These are phyloP conservation scores for Novymonas esmeraldas DNA, from an alignment of 208 protist genomes.

Conservation along the genomic window DNA sequence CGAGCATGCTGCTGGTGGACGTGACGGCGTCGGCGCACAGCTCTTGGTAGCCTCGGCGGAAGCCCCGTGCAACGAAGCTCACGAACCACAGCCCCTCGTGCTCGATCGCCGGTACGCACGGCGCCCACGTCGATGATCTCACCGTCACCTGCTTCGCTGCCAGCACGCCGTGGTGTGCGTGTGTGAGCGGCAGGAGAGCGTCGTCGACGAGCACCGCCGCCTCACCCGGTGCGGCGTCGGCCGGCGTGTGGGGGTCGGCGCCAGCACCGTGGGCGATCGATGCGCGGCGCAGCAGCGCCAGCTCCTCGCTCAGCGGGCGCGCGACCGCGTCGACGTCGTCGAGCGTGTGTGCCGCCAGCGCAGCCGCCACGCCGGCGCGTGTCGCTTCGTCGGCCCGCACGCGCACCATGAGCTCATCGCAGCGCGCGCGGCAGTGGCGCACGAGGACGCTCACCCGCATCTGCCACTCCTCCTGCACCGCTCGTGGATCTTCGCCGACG, in stretches of 20 bases:
- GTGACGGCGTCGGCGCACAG: slow-evolving; percentile 49
- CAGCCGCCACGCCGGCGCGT: slow-evolving; percentile 32
- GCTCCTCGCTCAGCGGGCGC: slow-evolving; percentile 54
- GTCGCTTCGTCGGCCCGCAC: slow-evolving; percentile 36
- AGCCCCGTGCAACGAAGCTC: slow-evolving; percentile 32
- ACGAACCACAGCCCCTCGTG: slow-evolving; percentile 73
- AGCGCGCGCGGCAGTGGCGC: slow-evolving; percentile 59
- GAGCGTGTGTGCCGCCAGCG: slow-evolving; percentile 32
- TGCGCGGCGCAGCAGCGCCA: slow-evolving; percentile 39
- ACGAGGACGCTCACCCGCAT: slow-evolving; percentile 84
- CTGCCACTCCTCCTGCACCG: slow-evolving; percentile 83
- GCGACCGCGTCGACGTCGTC: slow-evolving; percentile 48
- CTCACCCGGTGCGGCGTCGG: neutral
- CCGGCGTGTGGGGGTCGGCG: neutral
- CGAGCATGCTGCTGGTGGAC: slow-evolving; percentile 53
- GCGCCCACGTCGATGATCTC: slow-evolving; percentile 15
- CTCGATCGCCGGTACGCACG: slow-evolving; percentile 38
- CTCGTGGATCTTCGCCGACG: slow-evolving; percentile 33
- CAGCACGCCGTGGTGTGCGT: slow-evolving; percentile 24
- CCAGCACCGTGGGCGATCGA: slow-evolving; percentile 30
- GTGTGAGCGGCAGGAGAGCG: slow-evolving; percentile 30
- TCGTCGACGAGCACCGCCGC: slow-evolving; percentile 32
- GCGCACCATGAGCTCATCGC: slow-evolving; percentile 35
- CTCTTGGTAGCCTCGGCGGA: slow-evolving; percentile 42
- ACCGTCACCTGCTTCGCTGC: slow-evolving; percentile 1